These are phyloP conservation scores for Epichloe bromicola DNA, from an alignment of 2,329 filamentous ascomycete genomes.

Conservation along the genomic window DNA sequence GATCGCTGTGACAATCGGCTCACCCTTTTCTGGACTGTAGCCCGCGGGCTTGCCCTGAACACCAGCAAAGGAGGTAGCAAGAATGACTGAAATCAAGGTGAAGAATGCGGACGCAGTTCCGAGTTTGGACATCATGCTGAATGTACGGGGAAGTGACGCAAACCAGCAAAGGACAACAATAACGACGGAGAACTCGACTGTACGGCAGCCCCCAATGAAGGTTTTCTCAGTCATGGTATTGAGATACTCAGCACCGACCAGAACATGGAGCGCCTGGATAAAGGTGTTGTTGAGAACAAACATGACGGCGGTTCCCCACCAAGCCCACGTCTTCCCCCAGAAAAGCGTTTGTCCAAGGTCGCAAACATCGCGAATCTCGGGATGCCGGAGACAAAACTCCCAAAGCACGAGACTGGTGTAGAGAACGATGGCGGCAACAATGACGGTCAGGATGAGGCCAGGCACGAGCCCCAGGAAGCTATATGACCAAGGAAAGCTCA, in stretches of 20 bases:
- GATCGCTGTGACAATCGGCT: conserved; percentile 54
- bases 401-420: conserved; percentile 56
- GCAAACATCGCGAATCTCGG: conserved; percentile 83
- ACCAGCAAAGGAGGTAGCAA: conserved; percentile 72
- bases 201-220: conserved; percentile 52
- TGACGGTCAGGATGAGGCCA: conserved; percentile 65
- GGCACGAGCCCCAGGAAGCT: conserved; percentile 77
- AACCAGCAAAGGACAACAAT: conserved; percentile 63
- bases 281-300: conserved; percentile 92
- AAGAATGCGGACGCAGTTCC: conserved; percentile 72
- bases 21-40: conserved; percentile 45
- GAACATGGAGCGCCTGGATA: conserved; percentile 70
- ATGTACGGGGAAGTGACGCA: conserved; percentile 75
- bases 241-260: conserved; percentile 74
- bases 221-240: conserved; percentile 72
- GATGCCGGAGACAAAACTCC: conserved; percentile 85
- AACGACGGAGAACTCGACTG: conserved; percentile 66
- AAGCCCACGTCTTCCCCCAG: conserved; percentile 65
- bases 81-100: conserved; percentile 77
- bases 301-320: conserved; percentile 64
- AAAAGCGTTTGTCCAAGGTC: conserved; percentile 95
- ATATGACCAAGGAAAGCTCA: conserved; percentile 94
- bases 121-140: conserved; percentile 64
- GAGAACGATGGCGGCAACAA: conserved; percentile 65
- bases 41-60: conserved; percentile 61